Evolutionary conservation across 2,329 filamentous ascomycete species (phyloP).

Genomic region (Epichloe uncinata): DNA sequence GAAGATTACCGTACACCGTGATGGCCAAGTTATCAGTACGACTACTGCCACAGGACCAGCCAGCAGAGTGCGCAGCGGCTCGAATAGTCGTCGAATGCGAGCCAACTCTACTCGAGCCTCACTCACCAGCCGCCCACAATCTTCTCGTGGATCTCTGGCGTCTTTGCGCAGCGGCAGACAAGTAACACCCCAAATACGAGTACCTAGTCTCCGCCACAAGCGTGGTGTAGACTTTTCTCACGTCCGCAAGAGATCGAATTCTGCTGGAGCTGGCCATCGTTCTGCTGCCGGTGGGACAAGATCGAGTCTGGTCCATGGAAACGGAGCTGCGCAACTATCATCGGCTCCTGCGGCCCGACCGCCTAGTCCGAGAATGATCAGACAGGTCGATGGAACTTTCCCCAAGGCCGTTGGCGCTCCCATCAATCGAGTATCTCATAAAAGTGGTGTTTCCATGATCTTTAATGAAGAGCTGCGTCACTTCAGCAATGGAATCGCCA

Average conservation of each 20-base stretch:
- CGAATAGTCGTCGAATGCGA: conserved; percentile 18
- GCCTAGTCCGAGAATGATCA: conserved; percentile 17
- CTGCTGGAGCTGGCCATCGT: conserved; percentile 12
- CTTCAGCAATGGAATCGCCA: conserved; percentile 72
- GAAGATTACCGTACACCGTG: conserved; percentile 56
- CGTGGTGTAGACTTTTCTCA: conserved; percentile 43
- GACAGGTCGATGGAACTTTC: conserved; percentile 12
- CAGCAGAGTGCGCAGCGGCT: conserved; percentile 23
- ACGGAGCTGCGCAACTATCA: conserved; percentile 10
- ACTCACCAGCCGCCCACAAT: conserved; percentile 17
- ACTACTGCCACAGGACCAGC: conserved; percentile 14
- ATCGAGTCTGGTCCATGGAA: conserved; percentile 8
- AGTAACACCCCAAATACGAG: conserved; percentile 27
- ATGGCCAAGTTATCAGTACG: conserved; percentile 18
- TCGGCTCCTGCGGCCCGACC: conserved; percentile 11
- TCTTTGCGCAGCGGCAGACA: conserved; percentile 36
- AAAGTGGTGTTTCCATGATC: conserved; percentile 19
- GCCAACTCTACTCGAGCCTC: conserved; percentile 17
- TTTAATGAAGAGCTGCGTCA: conserved; percentile 67
- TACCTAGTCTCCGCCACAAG: conserved; percentile 32
- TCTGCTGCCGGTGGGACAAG: conserved; percentile 5
- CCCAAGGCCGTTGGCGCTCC: conserved; percentile 14
- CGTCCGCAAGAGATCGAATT: conserved; percentile 27
- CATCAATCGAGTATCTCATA: conserved; percentile 1
- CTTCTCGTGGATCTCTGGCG: conserved; percentile 30